phyloP scores from a whole-genome alignment of 2,329 filamentous ascomycete genomes.

The Colletotrichum sp. region DNA sequence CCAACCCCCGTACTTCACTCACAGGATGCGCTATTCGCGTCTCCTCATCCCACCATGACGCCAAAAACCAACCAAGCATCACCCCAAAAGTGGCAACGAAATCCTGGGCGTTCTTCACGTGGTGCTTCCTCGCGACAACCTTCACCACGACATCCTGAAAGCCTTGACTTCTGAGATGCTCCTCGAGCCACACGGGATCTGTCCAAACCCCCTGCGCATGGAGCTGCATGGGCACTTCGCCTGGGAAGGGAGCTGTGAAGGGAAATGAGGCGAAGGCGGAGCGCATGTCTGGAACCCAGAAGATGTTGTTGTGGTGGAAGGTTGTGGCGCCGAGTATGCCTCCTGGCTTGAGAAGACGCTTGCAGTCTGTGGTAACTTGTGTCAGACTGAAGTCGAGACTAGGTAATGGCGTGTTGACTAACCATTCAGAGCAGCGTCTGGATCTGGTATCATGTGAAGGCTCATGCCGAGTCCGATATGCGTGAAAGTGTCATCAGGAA shows the following conservation, averaged over 20 bases:
- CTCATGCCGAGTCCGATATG: not conserved
- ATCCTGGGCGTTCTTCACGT: not conserved
- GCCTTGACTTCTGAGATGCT: not conserved
- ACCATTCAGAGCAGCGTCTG: not conserved
- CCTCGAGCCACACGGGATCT: constrained; percentile 42
- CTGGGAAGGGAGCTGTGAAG: constrained; percentile 41
- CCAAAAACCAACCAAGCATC: not conserved
- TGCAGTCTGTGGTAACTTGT: constrained; percentile 40
- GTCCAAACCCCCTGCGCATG: constrained; percentile 45
- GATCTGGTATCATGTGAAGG: not conserved
- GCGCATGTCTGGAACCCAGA: constrained; percentile 43
- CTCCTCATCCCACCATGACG: not conserved
- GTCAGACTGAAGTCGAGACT: not conserved
- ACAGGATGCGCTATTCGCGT: not conserved
- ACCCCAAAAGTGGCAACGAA: not conserved
- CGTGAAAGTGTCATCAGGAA: not conserved
- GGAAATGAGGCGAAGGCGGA: constrained; percentile 45
- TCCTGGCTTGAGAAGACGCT: constrained; percentile 42
- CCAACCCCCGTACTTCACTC: not conserved
- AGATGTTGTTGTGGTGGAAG: constrained; percentile 36
- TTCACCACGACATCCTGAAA: not conserved
- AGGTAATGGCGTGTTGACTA: not conserved
- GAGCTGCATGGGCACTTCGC: constrained; percentile 40
- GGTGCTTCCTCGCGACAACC: not conserved
- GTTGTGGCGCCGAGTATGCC: constrained; percentile 41